Percentiles rank a stretch among this genome's conserved stretches.
These are phyloP conservation scores for Microbotryum silenes-acaulis DNA, from an alignment of 1,284 basidiomycete species.

Conservation along the genomic window DNA sequence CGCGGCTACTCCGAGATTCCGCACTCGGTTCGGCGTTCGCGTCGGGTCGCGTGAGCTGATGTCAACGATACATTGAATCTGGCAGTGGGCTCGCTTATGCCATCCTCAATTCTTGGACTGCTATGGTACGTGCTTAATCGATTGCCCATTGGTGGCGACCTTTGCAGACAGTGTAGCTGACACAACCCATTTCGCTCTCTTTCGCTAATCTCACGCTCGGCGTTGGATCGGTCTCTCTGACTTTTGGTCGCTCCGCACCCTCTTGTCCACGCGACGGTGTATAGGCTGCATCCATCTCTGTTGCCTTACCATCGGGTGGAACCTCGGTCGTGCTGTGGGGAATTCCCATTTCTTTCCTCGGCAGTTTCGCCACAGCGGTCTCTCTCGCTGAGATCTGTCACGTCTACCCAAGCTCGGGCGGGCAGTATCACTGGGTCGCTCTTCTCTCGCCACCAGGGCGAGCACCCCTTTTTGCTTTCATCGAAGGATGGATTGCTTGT, in stretches of 20 bases:
- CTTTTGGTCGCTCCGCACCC: too few relatives aligned
- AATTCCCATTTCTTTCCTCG: slow-evolving; percentile 35
- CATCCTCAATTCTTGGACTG: slow-evolving; percentile 38
- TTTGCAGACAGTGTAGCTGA: too few relatives aligned
- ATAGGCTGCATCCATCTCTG: slow-evolving; percentile 31
- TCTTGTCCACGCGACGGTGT: too few relatives aligned
- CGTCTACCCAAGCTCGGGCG: slow-evolving; percentile 31
- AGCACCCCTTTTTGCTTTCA: slow-evolving; percentile 19
- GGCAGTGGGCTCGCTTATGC: slow-evolving; percentile 14
- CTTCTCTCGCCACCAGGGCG: slow-evolving; percentile 21
- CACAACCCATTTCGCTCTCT: too few relatives aligned
- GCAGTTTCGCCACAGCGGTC: slow-evolving; percentile 29
- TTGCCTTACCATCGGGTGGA: slow-evolving; percentile 34
- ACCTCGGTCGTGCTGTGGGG: slow-evolving; percentile 35
- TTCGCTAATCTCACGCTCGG: too few relatives aligned
- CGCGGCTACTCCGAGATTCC: too few relatives aligned
- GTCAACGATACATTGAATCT: too few relatives aligned
- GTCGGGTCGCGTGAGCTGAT: too few relatives aligned
- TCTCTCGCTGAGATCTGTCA: slow-evolving; percentile 38
- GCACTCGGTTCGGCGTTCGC: too few relatives aligned
- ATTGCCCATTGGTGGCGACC: too few relatives aligned
- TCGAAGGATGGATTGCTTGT: slow-evolving; percentile 28
- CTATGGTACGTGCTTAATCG: slow-evolving; percentile 16
- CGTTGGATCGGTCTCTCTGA: too few relatives aligned
- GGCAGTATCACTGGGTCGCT: slow-evolving; percentile 27